Base-by-base conservation (phyloP, 2,329 filamentous ascomycete species). In the Ophiostoma montium region DNA sequence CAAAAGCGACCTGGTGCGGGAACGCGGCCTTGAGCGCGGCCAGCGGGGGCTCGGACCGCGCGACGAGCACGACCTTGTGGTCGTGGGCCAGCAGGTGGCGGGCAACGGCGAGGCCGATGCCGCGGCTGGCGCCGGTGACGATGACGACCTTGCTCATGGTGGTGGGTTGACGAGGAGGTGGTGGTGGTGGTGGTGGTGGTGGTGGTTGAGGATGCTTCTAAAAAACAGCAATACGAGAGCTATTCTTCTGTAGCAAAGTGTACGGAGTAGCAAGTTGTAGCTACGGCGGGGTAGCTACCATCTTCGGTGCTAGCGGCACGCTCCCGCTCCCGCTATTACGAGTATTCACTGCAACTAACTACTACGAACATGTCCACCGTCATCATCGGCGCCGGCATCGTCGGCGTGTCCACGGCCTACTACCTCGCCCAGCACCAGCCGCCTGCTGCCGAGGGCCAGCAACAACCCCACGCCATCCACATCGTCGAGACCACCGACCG, bases 381-480 rank as follows among this genome's bases (percentile, higher is more conserved):
- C 13, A 84, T 86, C 47, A 62, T 86, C 33, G 83, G 82, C 50
- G 72, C 76, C 41, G 82, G 82, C 42, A 82, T 86, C 57, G 82
- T 86, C 47, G 82, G 82, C 52, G 66, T 77, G 32, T 78, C 80
- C 1, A 82, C 78, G 11, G 81, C 82, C n/a, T 86, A 82, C 63
- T 86, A 84, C 60, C 73, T 89, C 31, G 76, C 78, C 7, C 62
- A 65, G 48, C 66, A 66, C 54, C 66, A 70, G 54, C 61, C 66
- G 27, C 61, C 62, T 0, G 63, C 30, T n/a, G 5, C n/a, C 11
- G 35, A 61, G 19, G 38, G 38, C 21, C 15, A 30, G 3, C 15
- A 30, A 15, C 39, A 15, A 10, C 39, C 23, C 2, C 39, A n/a
- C 7, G 64, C 60, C 18, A 67, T 75, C 48, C 69, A 72, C 54